Conservation (phyloP, 345 rosid species). For the Eucalyptus pauciflora region DNA sequence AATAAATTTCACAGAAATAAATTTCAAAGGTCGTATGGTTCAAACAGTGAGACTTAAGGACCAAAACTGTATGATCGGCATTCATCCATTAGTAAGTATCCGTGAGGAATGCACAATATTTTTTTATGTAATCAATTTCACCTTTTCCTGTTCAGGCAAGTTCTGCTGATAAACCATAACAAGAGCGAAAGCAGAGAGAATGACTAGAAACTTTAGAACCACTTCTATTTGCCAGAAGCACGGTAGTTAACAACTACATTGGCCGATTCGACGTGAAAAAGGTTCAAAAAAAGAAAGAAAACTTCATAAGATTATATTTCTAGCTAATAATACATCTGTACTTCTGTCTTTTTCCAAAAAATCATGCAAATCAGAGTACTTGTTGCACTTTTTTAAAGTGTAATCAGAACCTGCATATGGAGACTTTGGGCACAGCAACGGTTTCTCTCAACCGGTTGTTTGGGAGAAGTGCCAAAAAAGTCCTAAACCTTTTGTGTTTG, state of each 20-base stretch:
- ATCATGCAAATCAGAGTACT: neutral
- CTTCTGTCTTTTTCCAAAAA: neutral
- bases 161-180: neutral
- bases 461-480: too few relatives aligned
- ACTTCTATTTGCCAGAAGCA: neutral
- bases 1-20: neutral
- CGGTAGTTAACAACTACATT: neutral
- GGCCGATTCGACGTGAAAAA: neutral
- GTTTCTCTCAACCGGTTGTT: neutral
- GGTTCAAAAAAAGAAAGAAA: neutral
- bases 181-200: neutral
- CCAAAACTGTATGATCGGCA: neutral
- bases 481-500: too few relatives aligned
- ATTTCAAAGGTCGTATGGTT: neutral
- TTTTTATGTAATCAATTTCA: neutral
- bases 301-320: neutral
- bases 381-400: neutral
- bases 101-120: neutral
- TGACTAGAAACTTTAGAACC: neutral
- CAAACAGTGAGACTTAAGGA: neutral
- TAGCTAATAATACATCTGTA: neutral
- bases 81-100: neutral
- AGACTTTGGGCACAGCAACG: neutral
- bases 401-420: neutral
- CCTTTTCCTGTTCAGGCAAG: neutral